Base-by-base conservation (phyloP, 352 stramenopile genomes). In the Globisporangium cylindrosporum region DNA sequence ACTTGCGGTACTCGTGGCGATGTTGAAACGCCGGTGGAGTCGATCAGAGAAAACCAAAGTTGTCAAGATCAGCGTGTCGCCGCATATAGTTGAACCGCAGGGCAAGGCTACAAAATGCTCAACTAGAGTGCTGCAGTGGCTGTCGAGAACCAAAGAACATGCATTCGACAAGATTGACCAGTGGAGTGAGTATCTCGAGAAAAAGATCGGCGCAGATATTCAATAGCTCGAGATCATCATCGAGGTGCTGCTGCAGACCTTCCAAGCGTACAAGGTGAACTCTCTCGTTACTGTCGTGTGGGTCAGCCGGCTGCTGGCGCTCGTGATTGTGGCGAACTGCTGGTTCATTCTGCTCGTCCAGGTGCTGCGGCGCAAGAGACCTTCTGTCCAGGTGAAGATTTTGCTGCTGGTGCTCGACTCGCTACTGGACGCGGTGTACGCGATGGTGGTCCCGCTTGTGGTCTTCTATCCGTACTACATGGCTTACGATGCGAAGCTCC, bases 231-330 rank as follows among this genome's bases (percentile, higher is more conserved):
- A 60, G 18, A 43, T 46, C 55, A 43, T 18, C 29, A 27, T 27
- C 9, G 55, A 60, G 24, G 55, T 46, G 27, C 55, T 60, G 2
- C 18, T 61, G 29, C 55, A 61, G 20, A 61, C 18, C 1, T 48
- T 61, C 55, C 29, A 46, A 14, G 20, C 10, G 6, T 61, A 46
- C 29, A 61, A 48, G 9, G n/a, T 61, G 29, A 61, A 27, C 1
- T 29, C 29, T n/a, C 55, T 60, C 7, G 20, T 46, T 2, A 20
- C 27, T 20, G 18, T 46, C 1, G 18, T 27, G 18, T 60, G 55
- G 55, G 46, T 27, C 55, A 60, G 46, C 29, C 55, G 55, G 29
- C 18, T 60, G 25, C 8, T 60, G 27, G 27, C 8, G 55, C 55
- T 60, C 18, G 18, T 60, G 20, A 24, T 61, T 20, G 55, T 48